Base-by-base conservation (phyloP, 208 protist genomes). In the Angomonas ambiguus region DNA sequence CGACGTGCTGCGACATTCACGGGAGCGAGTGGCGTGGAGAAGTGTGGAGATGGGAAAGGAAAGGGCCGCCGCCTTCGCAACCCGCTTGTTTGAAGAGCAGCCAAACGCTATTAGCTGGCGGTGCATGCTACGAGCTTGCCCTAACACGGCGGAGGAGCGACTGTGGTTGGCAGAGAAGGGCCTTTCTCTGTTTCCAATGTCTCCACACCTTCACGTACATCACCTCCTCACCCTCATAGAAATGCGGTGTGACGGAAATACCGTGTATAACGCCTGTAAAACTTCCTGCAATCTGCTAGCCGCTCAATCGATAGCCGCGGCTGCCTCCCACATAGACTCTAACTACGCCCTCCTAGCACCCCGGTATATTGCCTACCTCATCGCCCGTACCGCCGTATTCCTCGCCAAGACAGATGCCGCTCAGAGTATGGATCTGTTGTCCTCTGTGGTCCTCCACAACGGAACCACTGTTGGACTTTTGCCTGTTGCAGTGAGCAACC, bases 101-200 rank as follows among this genome's bases (percentile, higher is more conserved):
- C 66, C 66, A 2, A 72, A 73, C 30, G 70, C 77, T 4, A 25
- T 92, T 20, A 72, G 77, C 41, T 94, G 88, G 88, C 68, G 88
- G 10, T 86, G 73, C 30, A 48, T 92, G 59, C 70, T 91, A 62
- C 80, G 79, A 11, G 62, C 78, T 18, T 59, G 67, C 5, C 77
- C 75, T 10, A 32, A 28, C 4, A 79, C 71, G 3, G 33, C 61
- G 10, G 72, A 69, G 53, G 78, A 80, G 60, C 71, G 77, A 18
- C 62, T 78, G 11, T 94, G 88, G 88, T 65, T 94, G 28, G 81
- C 83, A 4, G 62, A 66, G 20, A 83, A 74, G 18, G 88, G 88
- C 13, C 56, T 79, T 0, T 66, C 62, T 1, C 62, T 94, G 13
- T 94, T 85, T 62, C 83, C 88, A 0, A 49, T 59, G 20, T 91